Evolutionary conservation across 768 basidiomycete genomes (phyloP), one percentile per base, ranked within the genome.

Genomic region (Tricholoma bakamatsutake): DNA sequence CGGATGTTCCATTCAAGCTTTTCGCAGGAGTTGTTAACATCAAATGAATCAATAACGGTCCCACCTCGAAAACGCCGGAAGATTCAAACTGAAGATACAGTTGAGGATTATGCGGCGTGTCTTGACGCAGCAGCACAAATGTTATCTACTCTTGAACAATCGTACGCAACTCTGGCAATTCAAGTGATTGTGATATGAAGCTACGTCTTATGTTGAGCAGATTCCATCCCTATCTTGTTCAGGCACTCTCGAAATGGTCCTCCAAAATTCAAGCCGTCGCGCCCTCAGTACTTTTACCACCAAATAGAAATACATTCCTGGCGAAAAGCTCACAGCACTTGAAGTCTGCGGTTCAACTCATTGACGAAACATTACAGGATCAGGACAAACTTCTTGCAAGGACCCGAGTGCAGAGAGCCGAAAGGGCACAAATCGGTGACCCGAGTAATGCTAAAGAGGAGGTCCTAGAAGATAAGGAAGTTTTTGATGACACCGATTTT

Each of bases 241-340:
- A 85, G 57, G 94, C 90, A 1, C 78, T 99, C 24, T 75, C 80
- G 37, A 98, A 98, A 70, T 99, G 97, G 97, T 97, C 93, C 9
- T 78, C 87, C 24, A 99, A 98, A 74, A 89, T 98, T 37, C 90
- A 94, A 64, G 90, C 95, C 1, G 94, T 97, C 5, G 83, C 93
- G 2, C 87, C 93, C 10, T 84, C 87, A 6, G 85, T 79, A 40
- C 81, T 90, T 11, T 76, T 85, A 5, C 84, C 87, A 42, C 82
- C 80, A 11, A 87, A 82, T 60, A 81, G 82, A n/a, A 84, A 82
- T 55, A 73, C 87, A 5, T 92, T 93, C 69, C 79, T 78, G 42
- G 65, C 73, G 21, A 80, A 75, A 72, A 75, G 74, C 65, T 76
- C 76, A 39, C 82, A 78, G 66, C 76, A 71, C 49, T 69, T 75